These are phyloP conservation scores for Fragosphaeria purpurea DNA, from an alignment of 2,329 filamentous ascomycete species.

Conservation along the genomic window DNA sequence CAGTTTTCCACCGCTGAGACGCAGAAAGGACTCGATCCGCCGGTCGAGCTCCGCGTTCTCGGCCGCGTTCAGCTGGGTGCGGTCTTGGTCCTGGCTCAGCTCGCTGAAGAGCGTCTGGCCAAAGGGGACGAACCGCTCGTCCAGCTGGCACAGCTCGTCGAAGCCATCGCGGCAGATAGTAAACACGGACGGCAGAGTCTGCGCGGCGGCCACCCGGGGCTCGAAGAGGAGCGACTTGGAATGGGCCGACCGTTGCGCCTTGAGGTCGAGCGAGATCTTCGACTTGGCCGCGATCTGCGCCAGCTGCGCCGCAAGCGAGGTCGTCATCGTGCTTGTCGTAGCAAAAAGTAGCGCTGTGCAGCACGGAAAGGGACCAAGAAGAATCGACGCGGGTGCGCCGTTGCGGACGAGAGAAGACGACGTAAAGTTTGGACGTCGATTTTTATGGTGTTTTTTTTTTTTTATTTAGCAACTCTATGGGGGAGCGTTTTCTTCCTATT, in stretches of 20 bases:
- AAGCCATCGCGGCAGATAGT: conserved; percentile 82
- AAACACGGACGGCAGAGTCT: conserved; percentile 85
- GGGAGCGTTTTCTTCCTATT: background rate
- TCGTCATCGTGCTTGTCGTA: conserved; percentile 13
- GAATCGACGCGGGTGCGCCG: no score
- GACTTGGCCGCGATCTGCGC: conserved; percentile 84
- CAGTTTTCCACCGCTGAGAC: conserved; percentile 64
- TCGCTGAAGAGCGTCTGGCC: conserved; percentile 78
- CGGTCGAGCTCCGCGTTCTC: conserved; percentile 76
- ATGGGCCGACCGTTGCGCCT: conserved; percentile 84
- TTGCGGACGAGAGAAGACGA: background rate
- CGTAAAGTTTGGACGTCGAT: background rate
- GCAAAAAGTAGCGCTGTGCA: no score
- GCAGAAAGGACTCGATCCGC: conserved; percentile 73
- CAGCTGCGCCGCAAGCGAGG: conserved; percentile 85
- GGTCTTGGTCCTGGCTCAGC: conserved; percentile 82
- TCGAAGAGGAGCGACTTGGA: conserved; percentile 95
- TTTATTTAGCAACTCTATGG: conserved; percentile 3
- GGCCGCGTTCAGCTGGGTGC: conserved; percentile 67
- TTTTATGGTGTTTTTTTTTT: background rate
- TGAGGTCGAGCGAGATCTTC: conserved; percentile 82
- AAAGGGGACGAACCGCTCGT: conserved; percentile 67
- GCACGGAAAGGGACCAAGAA: no score
- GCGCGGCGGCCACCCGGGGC: conserved; percentile 67
- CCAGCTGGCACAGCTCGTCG: conserved; percentile 80